Percentiles rank a stretch among this genome's conserved stretches.
Evolutionary conservation across 768 basidiomycete genomes (phyloP).

Genomic region (Butyriboletus loyo): DNA sequence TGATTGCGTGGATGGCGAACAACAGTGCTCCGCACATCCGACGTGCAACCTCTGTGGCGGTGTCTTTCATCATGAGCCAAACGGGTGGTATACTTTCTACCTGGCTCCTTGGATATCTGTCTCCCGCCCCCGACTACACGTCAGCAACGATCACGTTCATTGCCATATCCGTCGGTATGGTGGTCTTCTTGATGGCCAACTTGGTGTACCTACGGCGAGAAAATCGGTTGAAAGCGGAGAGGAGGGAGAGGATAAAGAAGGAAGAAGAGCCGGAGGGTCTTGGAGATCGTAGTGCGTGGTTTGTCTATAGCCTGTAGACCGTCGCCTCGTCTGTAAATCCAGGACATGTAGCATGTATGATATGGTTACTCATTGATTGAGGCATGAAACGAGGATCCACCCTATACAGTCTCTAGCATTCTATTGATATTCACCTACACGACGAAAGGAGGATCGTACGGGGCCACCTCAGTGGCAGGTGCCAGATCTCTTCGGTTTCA

Average conservation of each 20-base stretch:
- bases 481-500: too few species aligned
- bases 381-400: too few species aligned
- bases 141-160: slow-evolving; percentile 41
- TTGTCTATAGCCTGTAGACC: slow-evolving; percentile 44
- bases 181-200: slow-evolving; percentile 37
- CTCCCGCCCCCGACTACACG: slow-evolving; percentile 48
- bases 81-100: slow-evolving; percentile 60
- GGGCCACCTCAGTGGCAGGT: too few species aligned
- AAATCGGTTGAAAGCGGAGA: slow-evolving; percentile 44
- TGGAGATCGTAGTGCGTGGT: slow-evolving; percentile 57
- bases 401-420: too few species aligned
- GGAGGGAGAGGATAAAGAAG: slow-evolving; percentile 32
- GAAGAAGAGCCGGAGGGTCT: slow-evolving; percentile 41
- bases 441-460: too few species aligned
- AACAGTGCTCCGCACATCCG: too few species aligned
- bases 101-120: slow-evolving; percentile 54
- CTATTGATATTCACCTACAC: too few species aligned
- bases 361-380: too few species aligned
- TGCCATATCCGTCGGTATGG: slow-evolving; percentile 39
- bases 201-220: slow-evolving; percentile 39
- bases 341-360: not conserved
- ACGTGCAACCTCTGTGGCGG: slow-evolving; percentile 56
- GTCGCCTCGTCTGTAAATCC: not conserved
- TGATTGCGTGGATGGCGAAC: slow-evolving; percentile 62
- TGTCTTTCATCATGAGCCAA: slow-evolving; percentile 55